These are phyloP conservation scores for Parsonsia alboflavescens DNA, from an alignment of 257 asterid species.

Conservation along the genomic window DNA sequence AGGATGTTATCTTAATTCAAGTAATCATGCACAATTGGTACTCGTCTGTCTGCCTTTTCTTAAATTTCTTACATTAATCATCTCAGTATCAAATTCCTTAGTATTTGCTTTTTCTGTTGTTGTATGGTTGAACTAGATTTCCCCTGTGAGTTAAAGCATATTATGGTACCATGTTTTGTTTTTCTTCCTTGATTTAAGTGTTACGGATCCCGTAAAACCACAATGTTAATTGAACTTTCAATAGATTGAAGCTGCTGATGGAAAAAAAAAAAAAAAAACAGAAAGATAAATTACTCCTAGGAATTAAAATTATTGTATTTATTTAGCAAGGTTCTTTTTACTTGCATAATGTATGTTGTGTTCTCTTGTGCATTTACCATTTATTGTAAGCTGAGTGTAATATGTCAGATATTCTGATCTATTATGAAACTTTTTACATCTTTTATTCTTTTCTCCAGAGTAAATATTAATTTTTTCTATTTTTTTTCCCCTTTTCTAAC, in stretches of 20 bases:
- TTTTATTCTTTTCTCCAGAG: background rate
- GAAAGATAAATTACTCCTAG: background rate
- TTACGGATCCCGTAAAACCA: background rate
- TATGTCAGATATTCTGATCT: background rate
- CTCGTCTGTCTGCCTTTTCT: conserved; percentile 11
- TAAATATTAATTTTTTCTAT: background rate
- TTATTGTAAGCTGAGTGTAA: background rate
- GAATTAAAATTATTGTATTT: background rate
- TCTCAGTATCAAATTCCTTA: background rate
- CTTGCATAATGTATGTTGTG: background rate
- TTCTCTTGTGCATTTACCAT: background rate
- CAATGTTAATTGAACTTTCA: background rate
- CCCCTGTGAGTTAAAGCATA: background rate
- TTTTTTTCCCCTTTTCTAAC: background rate
- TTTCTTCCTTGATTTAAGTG: background rate
- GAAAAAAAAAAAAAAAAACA: too few relatives aligned
- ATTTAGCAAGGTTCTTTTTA: background rate
- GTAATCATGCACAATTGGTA: background rate
- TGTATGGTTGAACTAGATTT: background rate
- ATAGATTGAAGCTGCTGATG: background rate
- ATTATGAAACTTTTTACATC: background rate
- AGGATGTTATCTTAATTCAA: conserved; percentile 10
- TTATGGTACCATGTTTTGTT: background rate
- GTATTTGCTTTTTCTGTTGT: background rate
- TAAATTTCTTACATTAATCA: background rate